Evolutionary conservation across 441 rosid genomes (phyloP), one percentile per base, ranked within the genome.

Genomic region (Gossypium schwendimanii): DNA sequence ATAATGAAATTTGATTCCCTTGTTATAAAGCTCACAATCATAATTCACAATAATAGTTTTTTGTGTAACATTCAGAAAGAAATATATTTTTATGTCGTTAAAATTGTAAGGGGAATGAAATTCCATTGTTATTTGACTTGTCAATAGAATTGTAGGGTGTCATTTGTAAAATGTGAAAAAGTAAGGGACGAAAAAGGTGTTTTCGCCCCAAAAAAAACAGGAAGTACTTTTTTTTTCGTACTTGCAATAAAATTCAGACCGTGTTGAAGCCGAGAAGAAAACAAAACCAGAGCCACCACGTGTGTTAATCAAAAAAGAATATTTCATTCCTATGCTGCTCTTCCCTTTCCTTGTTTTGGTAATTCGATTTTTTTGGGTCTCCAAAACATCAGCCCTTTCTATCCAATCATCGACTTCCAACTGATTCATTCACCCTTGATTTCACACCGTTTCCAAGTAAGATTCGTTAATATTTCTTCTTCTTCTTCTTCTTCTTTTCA

Each of bases 391-490:
- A n/a, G 62, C 63, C 24, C 21, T 39, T 72, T 36, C 26, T 75
- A 62, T 75, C 79, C 77, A 75, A 57, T 79, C 49, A 49, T 66
- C 21, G 3, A 20, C 71, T 20, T 75, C 73, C 45, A 31, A 47
- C 7, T 39, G 52, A 24, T 45, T 23, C 21, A 10, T 77, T 68
- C 73, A 53, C 39, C 60, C 70, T 69, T 39, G 17, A n/a, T 75
- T 77, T 60, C 23, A 39, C 70, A 26, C 44, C 6, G 7, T 55
- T 59, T 78, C 14, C 31, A n/a, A 71, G 85, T 79, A 63, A 73
- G 81, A 58, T 78, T 79, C 76, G 26, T 57, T 14, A 41, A 53
- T 66, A 12, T 70, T 55, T 55, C 14, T 20, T 9, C 39, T 33
- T 31, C 39, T 33, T 33, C 39, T 33, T 6, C 39, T 6, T 6